Base-by-base conservation (phyloP, 1,284 basidiomycete genomes). In the Singerocomus rubriflavus region DNA sequence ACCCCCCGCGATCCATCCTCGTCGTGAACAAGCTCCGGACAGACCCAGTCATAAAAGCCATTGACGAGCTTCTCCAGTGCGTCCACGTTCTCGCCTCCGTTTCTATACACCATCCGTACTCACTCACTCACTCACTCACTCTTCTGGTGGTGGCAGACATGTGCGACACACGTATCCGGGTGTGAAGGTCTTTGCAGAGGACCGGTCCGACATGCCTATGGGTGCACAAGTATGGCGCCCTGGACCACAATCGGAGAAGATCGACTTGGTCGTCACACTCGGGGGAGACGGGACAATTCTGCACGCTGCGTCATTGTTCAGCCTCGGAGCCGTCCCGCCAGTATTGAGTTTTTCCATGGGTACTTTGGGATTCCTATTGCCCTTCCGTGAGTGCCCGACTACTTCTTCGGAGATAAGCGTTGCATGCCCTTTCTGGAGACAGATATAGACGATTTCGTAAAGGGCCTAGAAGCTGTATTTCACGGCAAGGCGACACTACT, bases 331-430 rank as follows among this genome's bases (percentile, higher is more conserved):
- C 21, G 94, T 97, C 12, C 95, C 95, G 2, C 95, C 96, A 0
- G 94, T 98, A 0, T 74, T 98, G 33, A 95, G 92, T 64, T 97
- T 98, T 71, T 94, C 91, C 0, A 93, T 98, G 90, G 96, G 95
- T 7, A 95, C 92, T 1, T 75, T 98, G 0, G 95, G 95, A 1
- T 98, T 98, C 68, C 72, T 98, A 14, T 77, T 98, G 16, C 95
- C 96, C 0, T 98, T 97, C 70, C 90, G 93, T 93, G 63, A 74
- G 91, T 78, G 5, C 41, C 54, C 42, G 50, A 5, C 35, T 31
- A 27, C 26, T 21, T 1, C 16, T 26, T 33, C 40, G 26, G 42
- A 29, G 29, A 32, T 34, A 27, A 25, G 39, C 39, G 42, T 42
- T 50, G 42, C 50, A 14, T 52, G 43, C 21, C 34, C 51, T 55